A percentile compares a stretch with the other conserved stretches of the same genome.
These are phyloP conservation scores for Funneliformis mosseae DNA, from an alignment of 192 early-diverging fungal genomes.

Conservation along the genomic window DNA sequence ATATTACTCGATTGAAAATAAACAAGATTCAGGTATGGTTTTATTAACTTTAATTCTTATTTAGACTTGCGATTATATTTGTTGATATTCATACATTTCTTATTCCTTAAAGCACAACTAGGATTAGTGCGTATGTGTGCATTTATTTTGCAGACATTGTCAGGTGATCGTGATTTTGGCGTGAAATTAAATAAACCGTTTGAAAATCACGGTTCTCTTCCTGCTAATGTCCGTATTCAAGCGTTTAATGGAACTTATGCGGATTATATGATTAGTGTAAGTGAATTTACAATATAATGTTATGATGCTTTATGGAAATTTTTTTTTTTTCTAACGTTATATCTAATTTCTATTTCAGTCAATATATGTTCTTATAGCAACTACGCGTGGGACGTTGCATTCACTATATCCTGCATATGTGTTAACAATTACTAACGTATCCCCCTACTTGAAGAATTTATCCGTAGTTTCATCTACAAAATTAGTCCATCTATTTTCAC, in stretches of 20 bases:
- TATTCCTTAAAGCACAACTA: slow-evolving; percentile 52
- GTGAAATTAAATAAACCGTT: slow-evolving; percentile 67
- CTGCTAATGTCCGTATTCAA: slow-evolving; percentile 62
- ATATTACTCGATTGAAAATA: slow-evolving; percentile 64
- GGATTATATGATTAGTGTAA: slow-evolving; percentile 81
- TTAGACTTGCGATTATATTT: background rate
- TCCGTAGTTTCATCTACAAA: slow-evolving; percentile 72
- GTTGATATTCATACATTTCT: background rate
- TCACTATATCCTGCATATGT: slow-evolving; percentile 79
- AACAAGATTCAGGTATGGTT: slow-evolving; percentile 57
- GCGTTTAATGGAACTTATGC: slow-evolving; percentile 68
- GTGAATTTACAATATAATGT: slow-evolving; percentile 10
- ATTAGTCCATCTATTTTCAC: slow-evolving; percentile 72
- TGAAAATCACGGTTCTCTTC: slow-evolving; percentile 57
- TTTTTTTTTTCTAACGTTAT: background rate
- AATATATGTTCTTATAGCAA: slow-evolving; percentile 73
- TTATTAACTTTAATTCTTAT: background rate
- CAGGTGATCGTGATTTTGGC: slow-evolving; percentile 67
- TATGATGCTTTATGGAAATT: background rate
- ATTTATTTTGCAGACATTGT: slow-evolving; percentile 73
- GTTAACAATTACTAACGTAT: slow-evolving; percentile 78
- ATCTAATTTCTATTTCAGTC: slow-evolving; percentile 49
- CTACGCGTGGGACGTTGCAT: slow-evolving; percentile 65
- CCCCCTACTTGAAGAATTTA: slow-evolving; percentile 77
- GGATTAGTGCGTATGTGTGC: slow-evolving; percentile 76